Evolutionary conservation across 257 asterid species (phyloP), one percentile per base, ranked within the genome.

Genomic region (Solanum habrochaites): DNA sequence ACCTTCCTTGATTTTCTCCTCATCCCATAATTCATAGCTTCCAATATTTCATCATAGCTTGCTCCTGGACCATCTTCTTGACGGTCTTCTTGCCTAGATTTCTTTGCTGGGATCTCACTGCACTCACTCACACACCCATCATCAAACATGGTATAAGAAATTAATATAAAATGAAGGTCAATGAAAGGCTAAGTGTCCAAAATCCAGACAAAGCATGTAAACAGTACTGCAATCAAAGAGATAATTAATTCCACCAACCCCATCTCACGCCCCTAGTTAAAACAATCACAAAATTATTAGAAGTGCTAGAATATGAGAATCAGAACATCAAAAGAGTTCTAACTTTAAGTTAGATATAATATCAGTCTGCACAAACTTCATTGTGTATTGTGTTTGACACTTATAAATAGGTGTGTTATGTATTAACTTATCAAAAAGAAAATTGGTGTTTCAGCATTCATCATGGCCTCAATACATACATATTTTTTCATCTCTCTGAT

Each of bases 1-100:
- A 96, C 99, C 98, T 92, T 95, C 92, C 86, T 93, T 40, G 95
- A 95, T 91, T 88, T 94, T 91, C 87, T 94, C 91, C 93, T 87
- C 89, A 71, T 87, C 82, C 97, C 94, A 70, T 82, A 93, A 88
- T 89, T 93, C 96, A 96, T 93, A 85, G 91, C 90, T 90, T 95
- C 99, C 96, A 94, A 88, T 70, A 96, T 88, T 87, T 96, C 98
- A 40, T 94, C 95, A 47, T 91, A 90, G 49, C 88, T 92, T 15
- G 95, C 97, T 88, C 93, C 95, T 83, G 86, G 82, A 85, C 45
- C 58, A 80, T 92, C 95, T 88, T 91, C 99, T 88, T 90, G 88
- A 80, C 29, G n/a, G 20, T 80, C 43, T 80, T 80, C 85, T 87
- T 90, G 90, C 83, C 99, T 91, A 87, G 86, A 69, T 89, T 91